phyloP scores from a whole-genome alignment of 169 alveolate genomes.

The Toxoplasma gondii region DNA sequence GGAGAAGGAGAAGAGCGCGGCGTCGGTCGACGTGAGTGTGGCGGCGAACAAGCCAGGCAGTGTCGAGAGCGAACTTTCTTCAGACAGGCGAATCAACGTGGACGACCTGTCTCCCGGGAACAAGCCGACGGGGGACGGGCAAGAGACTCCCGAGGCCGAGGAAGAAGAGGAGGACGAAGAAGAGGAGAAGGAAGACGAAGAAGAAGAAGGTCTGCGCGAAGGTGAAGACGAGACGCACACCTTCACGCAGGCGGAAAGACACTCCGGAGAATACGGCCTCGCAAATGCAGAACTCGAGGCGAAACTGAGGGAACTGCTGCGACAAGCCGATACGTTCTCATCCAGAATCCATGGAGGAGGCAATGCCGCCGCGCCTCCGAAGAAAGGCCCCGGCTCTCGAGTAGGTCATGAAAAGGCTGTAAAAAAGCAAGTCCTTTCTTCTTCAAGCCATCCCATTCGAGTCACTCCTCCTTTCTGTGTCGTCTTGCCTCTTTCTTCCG shows the following conservation, averaged over 20 bases:
- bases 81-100: not conserved
- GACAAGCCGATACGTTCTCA: conserved; percentile 33
- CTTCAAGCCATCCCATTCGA: not conserved
- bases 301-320: conserved; percentile 24
- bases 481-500: not conserved
- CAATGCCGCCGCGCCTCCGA: not conserved
- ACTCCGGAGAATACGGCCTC: not conserved
- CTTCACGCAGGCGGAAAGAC: not conserved
- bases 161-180: not conserved
- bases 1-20: not conserved
- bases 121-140: not conserved
- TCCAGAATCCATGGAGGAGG: conserved; percentile 18
- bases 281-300: not conserved
- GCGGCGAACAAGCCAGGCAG: not conserved
- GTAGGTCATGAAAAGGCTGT: not conserved
- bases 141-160: not conserved
- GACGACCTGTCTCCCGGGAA: not conserved
- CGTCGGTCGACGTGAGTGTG: not conserved
- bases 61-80: not conserved
- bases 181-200: not conserved
- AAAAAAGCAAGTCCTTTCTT: not conserved
- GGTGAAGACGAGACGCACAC: not conserved
- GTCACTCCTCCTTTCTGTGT: not conserved
- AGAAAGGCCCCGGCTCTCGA: not conserved
- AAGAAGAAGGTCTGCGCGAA: not conserved